These are phyloP conservation scores for Elsinoe batatas DNA, from an alignment of 2,329 filamentous ascomycete species.

Conservation along the genomic window DNA sequence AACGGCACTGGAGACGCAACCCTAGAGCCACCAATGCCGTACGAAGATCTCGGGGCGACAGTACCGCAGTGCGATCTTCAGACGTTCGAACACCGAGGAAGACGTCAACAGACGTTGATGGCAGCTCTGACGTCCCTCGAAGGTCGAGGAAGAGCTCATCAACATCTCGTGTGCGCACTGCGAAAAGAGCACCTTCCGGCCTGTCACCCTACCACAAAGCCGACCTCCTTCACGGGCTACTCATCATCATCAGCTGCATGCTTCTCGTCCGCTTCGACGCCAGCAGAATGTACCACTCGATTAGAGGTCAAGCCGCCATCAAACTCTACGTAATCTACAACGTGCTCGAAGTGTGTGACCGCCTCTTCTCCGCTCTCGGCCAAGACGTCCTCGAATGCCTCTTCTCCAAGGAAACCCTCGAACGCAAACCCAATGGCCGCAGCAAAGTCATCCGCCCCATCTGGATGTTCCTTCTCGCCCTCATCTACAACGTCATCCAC, in stretches of 20 bases:
- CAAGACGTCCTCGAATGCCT: slow-evolving; percentile 95
- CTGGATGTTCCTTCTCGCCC: slow-evolving; percentile 79
- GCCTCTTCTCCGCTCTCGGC: slow-evolving; percentile 78
- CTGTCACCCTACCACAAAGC: slow-evolving; percentile 87
- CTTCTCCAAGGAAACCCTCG: slow-evolving; percentile 85
- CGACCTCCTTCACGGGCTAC: slow-evolving; percentile 78
- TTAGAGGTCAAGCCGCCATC: slow-evolving; percentile 90
- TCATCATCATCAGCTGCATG: slow-evolving; percentile 77
- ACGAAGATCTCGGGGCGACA: neutral
- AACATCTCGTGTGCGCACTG: slow-evolving; percentile 52
- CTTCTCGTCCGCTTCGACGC: slow-evolving; percentile 87
- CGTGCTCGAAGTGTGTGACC: slow-evolving; percentile 84
- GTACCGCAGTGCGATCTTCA: neutral
- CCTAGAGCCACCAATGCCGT: slow-evolving; percentile 12
- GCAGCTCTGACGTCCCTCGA: neutral
- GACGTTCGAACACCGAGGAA: slow-evolving; percentile 10
- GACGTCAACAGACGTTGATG: slow-evolving; percentile 2
- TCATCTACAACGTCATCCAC: slow-evolving; percentile 81
- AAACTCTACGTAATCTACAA: slow-evolving; percentile 99
- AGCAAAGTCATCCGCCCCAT: slow-evolving; percentile 84
- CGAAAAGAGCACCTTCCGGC: slow-evolving; percentile 74
- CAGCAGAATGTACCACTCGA: slow-evolving; percentile 95
- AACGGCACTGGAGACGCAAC: slow-evolving; percentile 59
- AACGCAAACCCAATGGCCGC: slow-evolving; percentile 74
- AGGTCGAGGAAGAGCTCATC: slow-evolving; percentile 23